Evolutionary conservation across 140 eudicot species (phyloP).

Genomic region (Cichorium intybus): DNA sequence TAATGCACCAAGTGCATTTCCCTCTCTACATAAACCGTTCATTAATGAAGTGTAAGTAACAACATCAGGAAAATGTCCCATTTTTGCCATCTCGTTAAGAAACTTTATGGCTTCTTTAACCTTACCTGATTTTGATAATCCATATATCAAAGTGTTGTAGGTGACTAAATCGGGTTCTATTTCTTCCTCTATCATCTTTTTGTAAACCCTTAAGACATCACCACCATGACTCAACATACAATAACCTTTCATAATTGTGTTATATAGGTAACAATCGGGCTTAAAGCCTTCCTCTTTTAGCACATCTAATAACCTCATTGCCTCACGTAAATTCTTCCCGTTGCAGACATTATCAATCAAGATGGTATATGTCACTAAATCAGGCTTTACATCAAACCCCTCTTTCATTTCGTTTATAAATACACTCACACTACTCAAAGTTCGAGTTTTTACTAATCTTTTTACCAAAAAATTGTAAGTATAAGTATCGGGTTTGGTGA

Average conservation of each 20-base stretch:
- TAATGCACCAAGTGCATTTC: slow-evolving; percentile 72
- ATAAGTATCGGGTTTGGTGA: slow-evolving; percentile 49
- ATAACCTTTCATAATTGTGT: slow-evolving; percentile 93
- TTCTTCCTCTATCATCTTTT: slow-evolving; percentile 73
- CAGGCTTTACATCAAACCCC: slow-evolving; percentile 55
- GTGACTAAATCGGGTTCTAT: slow-evolving; percentile 80
- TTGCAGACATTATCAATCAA: slow-evolving; percentile 95
- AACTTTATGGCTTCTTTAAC: slow-evolving; percentile 80
- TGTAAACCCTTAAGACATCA: slow-evolving; percentile 69
- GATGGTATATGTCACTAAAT: slow-evolving; percentile 85
- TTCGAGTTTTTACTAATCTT: slow-evolving; percentile 37
- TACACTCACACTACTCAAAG: slow-evolving; percentile 44
- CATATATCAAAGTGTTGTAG: slow-evolving; percentile 78
- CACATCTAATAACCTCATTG: slow-evolving; percentile 61
- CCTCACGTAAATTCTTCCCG: slow-evolving; percentile 77
- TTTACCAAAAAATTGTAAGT: slow-evolving; percentile 75
- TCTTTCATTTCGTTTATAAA: slow-evolving; percentile 64
- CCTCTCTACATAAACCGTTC: slow-evolving; percentile 94
- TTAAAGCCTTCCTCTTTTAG: slow-evolving; percentile 64
- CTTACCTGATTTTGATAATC: slow-evolving; percentile 79
- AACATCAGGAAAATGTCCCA: slow-evolving; percentile 80
- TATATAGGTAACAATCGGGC: slow-evolving; percentile 84
- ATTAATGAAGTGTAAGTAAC: slow-evolving; percentile 91
- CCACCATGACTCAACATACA: slow-evolving; percentile 68
- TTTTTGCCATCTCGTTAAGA: slow-evolving; percentile 57